phyloP scores from a whole-genome alignment of 140 eudicot genomes.

The Anethum foeniculum region DNA sequence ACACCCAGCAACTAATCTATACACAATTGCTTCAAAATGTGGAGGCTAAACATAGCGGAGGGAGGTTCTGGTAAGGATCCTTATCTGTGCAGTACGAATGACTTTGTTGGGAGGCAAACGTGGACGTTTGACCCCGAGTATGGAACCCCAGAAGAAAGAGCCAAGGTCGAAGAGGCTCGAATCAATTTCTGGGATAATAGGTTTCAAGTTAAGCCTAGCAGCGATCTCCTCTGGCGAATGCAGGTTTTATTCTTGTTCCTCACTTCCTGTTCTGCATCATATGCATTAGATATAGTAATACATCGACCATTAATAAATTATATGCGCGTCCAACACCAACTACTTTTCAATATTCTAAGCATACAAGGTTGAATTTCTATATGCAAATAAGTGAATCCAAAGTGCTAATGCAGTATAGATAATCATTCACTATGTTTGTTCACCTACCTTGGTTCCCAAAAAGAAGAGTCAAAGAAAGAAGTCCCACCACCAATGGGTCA shows the following conservation, averaged over 20 bases:
- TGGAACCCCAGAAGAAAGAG: constrained; percentile 34
- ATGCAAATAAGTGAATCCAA: neutral
- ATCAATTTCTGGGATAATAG: constrained; percentile 23
- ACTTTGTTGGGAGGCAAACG: constrained; percentile 37
- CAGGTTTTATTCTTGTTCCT: neutral
- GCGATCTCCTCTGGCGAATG: constrained; percentile 12
- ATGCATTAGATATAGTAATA: neutral
- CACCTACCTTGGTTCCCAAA: neutral
- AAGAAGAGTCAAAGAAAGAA: neutral
- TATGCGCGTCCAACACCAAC: neutral
- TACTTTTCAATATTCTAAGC: neutral
- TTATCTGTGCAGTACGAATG: constrained; percentile 36
- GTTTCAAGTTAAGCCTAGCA: constrained; percentile 9
- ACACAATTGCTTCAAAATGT: constrained; percentile 21
- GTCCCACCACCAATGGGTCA: constrained; percentile 1
- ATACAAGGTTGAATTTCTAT: neutral
- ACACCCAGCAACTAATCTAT: neutral
- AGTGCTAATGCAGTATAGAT: neutral
- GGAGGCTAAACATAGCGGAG: constrained; percentile 36
- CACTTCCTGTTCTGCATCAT: neutral
- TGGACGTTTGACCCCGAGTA: constrained; percentile 41
- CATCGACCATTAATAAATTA: neutral
- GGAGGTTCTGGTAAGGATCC: constrained; percentile 21
- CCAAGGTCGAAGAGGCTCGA: constrained; percentile 25
- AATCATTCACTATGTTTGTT: neutral